Evolutionary conservation across 768 basidiomycete species (phyloP).

Genomic region (Lactifluus echinatus): DNA sequence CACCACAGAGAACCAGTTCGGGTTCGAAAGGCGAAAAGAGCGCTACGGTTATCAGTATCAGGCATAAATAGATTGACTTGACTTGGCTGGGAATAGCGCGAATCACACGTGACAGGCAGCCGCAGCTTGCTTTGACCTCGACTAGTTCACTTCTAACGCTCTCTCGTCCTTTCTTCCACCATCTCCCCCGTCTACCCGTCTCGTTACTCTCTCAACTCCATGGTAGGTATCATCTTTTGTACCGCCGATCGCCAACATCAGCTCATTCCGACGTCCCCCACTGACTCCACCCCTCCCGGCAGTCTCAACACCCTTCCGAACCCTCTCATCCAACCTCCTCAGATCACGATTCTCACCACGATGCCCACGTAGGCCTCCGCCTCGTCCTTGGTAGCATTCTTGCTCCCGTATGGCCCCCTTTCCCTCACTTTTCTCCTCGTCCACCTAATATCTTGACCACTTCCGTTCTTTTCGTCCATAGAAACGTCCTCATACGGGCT

Average conservation of each 20-base stretch:
- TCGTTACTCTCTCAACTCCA: background rate
- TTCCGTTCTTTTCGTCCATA: slow-evolving; percentile 21
- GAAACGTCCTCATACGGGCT: slow-evolving; percentile 41
- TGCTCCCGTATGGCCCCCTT: slow-evolving; percentile 39
- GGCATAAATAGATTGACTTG: too few species aligned
- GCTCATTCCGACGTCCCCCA: too few species aligned
- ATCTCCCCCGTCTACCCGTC: background rate
- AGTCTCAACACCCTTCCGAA: slow-evolving; percentile 6
- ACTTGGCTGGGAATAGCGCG: too few species aligned
- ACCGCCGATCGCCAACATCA: background rate
- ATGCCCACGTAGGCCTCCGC: slow-evolving; percentile 32
- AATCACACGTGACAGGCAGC: too few species aligned
- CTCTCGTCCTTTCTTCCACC: background rate
- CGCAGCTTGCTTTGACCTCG: too few species aligned
- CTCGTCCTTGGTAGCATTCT: slow-evolving; percentile 55
- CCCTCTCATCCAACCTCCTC: background rate
- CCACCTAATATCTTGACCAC: slow-evolving; percentile 5
- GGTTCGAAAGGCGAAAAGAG: background rate
- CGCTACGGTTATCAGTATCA: too few species aligned
- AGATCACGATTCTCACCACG: slow-evolving; percentile 25
- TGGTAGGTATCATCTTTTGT: background rate
- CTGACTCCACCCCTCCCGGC: background rate
- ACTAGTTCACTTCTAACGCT: background rate
- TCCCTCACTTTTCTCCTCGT: background rate
- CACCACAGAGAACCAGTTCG: too few species aligned